Evolutionary conservation across 202 grass and related monocot species (phyloP).

Genomic region (Alloteropsis angusta): DNA sequence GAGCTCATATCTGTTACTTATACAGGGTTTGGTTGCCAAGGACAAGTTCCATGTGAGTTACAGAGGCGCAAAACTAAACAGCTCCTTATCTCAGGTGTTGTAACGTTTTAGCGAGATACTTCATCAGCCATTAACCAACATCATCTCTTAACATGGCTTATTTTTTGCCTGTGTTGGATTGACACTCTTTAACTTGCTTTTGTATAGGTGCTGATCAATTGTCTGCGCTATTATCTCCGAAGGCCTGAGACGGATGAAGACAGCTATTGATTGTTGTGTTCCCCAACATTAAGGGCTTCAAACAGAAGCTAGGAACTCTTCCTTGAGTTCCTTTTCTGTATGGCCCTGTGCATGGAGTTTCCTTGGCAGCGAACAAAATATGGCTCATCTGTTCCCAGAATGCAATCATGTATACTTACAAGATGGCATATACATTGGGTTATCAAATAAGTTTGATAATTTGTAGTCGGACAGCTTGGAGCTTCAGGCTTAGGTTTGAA

Average conservation of each 20-base stretch:
- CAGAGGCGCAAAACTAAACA: conserved; percentile 82
- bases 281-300: background rate
- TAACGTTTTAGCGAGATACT: background rate
- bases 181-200: background rate
- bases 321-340: background rate
- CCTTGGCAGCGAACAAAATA: conserved; percentile 7
- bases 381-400: background rate
- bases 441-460: background rate
- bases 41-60: conserved; percentile 99
- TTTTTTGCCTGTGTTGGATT: background rate
- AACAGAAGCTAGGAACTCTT: background rate
- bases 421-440: conserved; percentile 19
- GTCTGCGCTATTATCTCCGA: conserved; percentile 70
- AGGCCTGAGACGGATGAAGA: conserved; percentile 95
- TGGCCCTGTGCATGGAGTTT: conserved; percentile 12
- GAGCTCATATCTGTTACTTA: conserved; percentile 15
- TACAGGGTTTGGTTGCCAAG: conserved; percentile 85
- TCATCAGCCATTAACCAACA: background rate
- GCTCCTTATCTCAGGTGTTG: conserved; percentile 69
- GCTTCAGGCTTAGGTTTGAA: background rate
- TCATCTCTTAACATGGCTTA: background rate
- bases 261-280: conserved; percentile 56
- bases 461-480: conserved; percentile 2
- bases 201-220: conserved; percentile 58
- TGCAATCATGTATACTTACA: background rate